Base-by-base conservation (phyloP, 257 asterid genomes). In the Plectranthus barbatus region DNA sequence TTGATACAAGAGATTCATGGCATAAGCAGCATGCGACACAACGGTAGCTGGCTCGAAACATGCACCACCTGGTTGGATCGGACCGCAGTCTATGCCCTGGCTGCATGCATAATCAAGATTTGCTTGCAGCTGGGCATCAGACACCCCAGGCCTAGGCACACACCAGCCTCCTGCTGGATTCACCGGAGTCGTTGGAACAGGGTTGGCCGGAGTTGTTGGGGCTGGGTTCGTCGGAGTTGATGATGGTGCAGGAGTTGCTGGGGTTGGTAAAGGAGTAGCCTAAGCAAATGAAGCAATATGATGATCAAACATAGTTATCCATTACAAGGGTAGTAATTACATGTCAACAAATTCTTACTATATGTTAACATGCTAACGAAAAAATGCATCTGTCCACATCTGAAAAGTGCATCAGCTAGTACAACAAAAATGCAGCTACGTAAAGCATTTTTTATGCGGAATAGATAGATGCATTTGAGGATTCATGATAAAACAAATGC, bases 1-100 rank as follows among this genome's bases (percentile, higher is more conserved):
- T 84, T 87, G 99, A 78, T 82, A 90, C 42, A 84, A 76, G 42
- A 83, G 80, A 82, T 86, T 89, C 90, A 83, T 83, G 62, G 93
- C 96, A 64, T 81, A 92, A 75, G 95, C 84, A 54, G 97, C 92
- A 46, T 84, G 97, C 0, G 86, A 80, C 48, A 41, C 64, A 50
- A 81, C 77, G 15, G 79, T 83, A 80, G 80, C 51, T 66, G 88
- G 90, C 68, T 83, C 84, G 68, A 84, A 90, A 70, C 95, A 90
- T 12, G 80, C 68, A 52, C 94, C 97, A 41, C 95, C 88, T 11
- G 83, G 76, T 61, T 83, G 90, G 70, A 90, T 83, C 33, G 92
- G 79, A 56, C 81, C 59, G 73, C 95, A 90, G 41, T 87, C 92
- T 45, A 84, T 78, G 76, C 89, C 88, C 62, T 79, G 84, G 56